A percentile compares a stretch with the other conserved stretches of the same genome.
Conservation (phyloP, 768 basidiomycete genomes). For the Pulveroboletus ravenelii region DNA sequence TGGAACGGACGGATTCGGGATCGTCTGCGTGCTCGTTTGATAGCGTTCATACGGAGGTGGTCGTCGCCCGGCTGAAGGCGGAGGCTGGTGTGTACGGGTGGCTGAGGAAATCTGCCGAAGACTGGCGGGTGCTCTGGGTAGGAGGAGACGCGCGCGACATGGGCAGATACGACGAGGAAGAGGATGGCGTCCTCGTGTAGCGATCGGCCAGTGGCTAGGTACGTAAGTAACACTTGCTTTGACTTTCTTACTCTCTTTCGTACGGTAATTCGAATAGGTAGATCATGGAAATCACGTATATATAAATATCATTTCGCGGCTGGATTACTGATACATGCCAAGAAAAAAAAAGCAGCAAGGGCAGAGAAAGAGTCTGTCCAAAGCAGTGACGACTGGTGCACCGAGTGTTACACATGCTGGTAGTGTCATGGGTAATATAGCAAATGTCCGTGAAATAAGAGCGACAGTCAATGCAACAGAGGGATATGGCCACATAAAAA, state of each 20-base stretch:
- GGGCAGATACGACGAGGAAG: constrained; percentile 24
- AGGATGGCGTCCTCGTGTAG: constrained; percentile 29
- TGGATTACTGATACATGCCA: constrained; percentile 15
- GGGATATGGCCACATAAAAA: constrained; percentile 9
- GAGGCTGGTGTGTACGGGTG: constrained; percentile 76
- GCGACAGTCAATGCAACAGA: constrained; percentile 17
- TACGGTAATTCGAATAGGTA: not conserved
- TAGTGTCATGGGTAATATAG: constrained; percentile 24
- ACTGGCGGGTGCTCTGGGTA: constrained; percentile 82
- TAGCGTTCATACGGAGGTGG: constrained; percentile 51
- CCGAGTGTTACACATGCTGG: constrained; percentile 28
- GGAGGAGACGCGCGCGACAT: constrained; percentile 47
- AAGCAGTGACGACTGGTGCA: constrained; percentile 16
- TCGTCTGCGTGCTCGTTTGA: constrained; percentile 43
- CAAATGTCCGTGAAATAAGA: constrained; percentile 11
- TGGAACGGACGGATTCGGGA: constrained; percentile 43
- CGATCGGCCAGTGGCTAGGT: no score
- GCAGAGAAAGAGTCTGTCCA: constrained; percentile 5
- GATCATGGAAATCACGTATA: constrained; percentile 6
- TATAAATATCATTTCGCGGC: constrained; percentile 17
- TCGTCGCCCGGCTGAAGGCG: constrained; percentile 39
- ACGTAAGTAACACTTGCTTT: no score
- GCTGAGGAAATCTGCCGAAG: constrained; percentile 66
- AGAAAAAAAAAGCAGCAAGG: not conserved
- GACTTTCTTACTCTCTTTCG: not conserved